A percentile compares a stretch with the other conserved stretches of the same genome.
Conservation (phyloP, 306 rosid genomes). For the Cicer arietinum region DNA sequence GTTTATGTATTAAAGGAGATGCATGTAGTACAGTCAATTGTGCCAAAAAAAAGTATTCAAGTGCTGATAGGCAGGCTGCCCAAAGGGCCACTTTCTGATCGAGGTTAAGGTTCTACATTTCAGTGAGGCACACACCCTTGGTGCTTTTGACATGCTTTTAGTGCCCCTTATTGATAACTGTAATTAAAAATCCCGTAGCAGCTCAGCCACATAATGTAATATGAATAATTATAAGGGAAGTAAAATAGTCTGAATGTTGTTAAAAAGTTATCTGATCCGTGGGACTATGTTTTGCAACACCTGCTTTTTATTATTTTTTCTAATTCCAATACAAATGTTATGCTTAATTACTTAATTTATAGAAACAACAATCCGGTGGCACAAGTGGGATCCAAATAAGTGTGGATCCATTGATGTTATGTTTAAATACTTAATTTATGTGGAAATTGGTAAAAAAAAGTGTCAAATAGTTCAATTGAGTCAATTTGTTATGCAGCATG, state of each 20-base stretch:
- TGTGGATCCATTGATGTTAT: not conserved
- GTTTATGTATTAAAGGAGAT: not conserved
- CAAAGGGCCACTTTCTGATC: not conserved
- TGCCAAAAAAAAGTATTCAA: too few relatives aligned
- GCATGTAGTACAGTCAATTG: not conserved
- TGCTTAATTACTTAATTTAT: not conserved
- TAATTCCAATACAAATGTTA: not conserved
- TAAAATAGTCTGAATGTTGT: not conserved
- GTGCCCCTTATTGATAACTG: not conserved
- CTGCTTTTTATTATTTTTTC: too few relatives aligned
- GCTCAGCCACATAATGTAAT: not conserved
- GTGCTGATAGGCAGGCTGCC: not conserved
- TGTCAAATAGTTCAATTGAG: constrained; percentile 3
- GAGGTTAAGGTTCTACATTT: not conserved
- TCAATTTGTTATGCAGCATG: not conserved
- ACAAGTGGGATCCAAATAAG: not conserved
- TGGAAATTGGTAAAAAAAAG: too few relatives aligned
- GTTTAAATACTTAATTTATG: not conserved
- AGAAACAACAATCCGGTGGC: not conserved
- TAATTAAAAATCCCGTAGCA: not conserved
- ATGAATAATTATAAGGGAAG: not conserved
- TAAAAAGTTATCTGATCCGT: not conserved
- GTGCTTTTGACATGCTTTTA: not conserved
- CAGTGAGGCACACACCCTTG: not conserved
- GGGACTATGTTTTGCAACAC: not conserved